Percentiles rank a stretch among this genome's conserved stretches.
Conservation (phyloP, 2,329 filamentous ascomycete genomes). For the Venturia oleaginea region DNA sequence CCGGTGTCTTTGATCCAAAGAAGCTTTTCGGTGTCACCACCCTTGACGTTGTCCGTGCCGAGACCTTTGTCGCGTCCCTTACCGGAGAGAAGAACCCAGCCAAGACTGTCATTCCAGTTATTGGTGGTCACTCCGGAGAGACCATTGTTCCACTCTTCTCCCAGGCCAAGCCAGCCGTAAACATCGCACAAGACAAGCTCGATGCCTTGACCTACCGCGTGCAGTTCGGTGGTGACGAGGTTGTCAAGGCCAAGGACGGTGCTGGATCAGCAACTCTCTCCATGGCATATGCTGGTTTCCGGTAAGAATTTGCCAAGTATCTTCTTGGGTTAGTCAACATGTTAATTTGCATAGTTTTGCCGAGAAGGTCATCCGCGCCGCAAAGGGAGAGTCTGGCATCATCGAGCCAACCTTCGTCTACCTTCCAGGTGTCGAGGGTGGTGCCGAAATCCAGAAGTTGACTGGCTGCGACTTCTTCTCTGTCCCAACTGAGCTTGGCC, state of each 20-base stretch:
- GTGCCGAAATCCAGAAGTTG: constrained; percentile 74
- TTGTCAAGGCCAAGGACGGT: constrained; percentile 90
- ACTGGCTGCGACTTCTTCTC: constrained; percentile 90
- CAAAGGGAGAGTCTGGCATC: constrained; percentile 82
- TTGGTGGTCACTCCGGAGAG: constrained; percentile 95
- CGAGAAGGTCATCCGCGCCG: constrained; percentile 84
- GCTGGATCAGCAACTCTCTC: constrained; percentile 84
- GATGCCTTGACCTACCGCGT: constrained; percentile 87
- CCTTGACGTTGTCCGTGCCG: constrained; percentile 93
- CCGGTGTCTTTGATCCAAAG: constrained; percentile 88
- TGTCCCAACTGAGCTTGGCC: constrained; percentile 85
- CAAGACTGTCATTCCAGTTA: constrained; percentile 78
- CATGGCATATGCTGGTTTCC: constrained; percentile 93
- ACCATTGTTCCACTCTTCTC: constrained; percentile 98
- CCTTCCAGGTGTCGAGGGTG: constrained; percentile 79
- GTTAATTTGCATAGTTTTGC: constrained; percentile 56
- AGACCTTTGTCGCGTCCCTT: constrained; percentile 89
- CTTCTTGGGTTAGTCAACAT: constrained; percentile 12
- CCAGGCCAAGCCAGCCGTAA: constrained; percentile 69
- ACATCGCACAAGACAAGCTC: constrained; percentile 82
- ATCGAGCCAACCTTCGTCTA: constrained; percentile 95
- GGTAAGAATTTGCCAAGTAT: no score
- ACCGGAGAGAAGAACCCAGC: constrained; percentile 72
- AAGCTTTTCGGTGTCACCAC: constrained; percentile 98
- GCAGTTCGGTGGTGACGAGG: constrained; percentile 96